Base-by-base conservation (phyloP, 768 basidiomycete genomes). In the Russula foetens region DNA sequence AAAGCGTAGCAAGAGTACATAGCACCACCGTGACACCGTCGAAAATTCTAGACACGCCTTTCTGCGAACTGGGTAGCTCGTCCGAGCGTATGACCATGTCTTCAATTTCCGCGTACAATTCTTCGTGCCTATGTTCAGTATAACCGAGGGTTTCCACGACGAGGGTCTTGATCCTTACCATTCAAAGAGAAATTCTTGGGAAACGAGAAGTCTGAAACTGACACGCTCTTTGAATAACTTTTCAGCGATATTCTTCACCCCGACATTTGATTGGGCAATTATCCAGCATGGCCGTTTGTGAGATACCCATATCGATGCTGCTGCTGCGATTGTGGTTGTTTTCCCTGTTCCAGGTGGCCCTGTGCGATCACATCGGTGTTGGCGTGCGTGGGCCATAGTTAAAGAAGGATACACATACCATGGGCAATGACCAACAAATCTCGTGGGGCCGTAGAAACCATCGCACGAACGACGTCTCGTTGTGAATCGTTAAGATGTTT, bases 181-280 rank as follows among this genome's bases (percentile, higher is more conserved):
- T 47, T 69, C 70, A 21, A 64, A 60, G 24, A 65, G 55, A 50
- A 72, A 72, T 24, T 71, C 71, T 6, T 62, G 46, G 7, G 71
- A 72, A 0, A 72, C 70, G 11, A 72, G 23, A 23, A 92, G 75
- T 58, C 76, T 82, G 81, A 85, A 92, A 14, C 79, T 67, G 58
- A 88, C 77, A 0, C 72, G 74, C 65, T 78, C 73, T 19, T 76
- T 70, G 33, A 77, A 67, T 35, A 92, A 72, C 71, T 85, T 88
- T 67, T 85, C 81, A 41, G 88, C 90, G 70, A 92, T 91, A 64
- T 92, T 92, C 71, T 90, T 90, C 28, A 92, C 90, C 15, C 86
- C 90, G 48, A 91, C 83, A 72, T 92, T 92, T 19, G 86, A 87
- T 65, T 92, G 86, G 12, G 90, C 88, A 67, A 89, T 74, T 7